Evolutionary conservation across 495 filamentous ascomycete genomes (phyloP), one percentile per base, ranked within the genome.

Genomic region (Clohesyomyces aquaticus): DNA sequence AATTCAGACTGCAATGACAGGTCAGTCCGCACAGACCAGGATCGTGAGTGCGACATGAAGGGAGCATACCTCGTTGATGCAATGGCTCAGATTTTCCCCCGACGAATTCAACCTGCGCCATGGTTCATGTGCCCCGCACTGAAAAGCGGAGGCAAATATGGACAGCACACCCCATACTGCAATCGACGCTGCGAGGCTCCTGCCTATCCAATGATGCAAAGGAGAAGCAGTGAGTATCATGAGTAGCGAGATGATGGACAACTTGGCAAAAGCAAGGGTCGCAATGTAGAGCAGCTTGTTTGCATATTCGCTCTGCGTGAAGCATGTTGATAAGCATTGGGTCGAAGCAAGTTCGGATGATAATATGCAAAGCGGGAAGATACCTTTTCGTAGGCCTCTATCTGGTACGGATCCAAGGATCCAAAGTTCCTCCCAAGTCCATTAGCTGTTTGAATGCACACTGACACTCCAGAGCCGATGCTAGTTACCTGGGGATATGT

Each of bases 241-340:
- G 6, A 66, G 35, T 14, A 66, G 49, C 38, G 56, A 59, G 55
- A 66, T 66, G 49, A 66, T 66, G 38, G 63, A 66, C 14, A 66
- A 55, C 22, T 66, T 66, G 10, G 63, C 63, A 9, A 60, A 52
- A n/a, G 63, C 63, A 16, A 66, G 50, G 32, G 63, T 66, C 21
- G 63, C 63, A 38, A 66, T 66, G 55, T 66, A 66, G 49, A 66
- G 63, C 22, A 66, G 63, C 55, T 60, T 66, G 55, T 42, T 66
- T 60, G 63, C 63, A 60, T 66, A 66, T 60, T 59, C 63, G 48
- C 55, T 60, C 63, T 66, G 63, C 48, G 48, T 52, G 18, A 18
- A 14, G n/a, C 32, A n/a, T 3, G 45, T 50, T 14, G 49, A n/a
- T 28, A 14, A 50, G 43, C 53, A 38, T 55, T 19, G 27, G 14